Evolutionary conservation across 352 stramenopile species (phyloP), one percentile per base, ranked within the genome.

Genomic region (Phytophthora cactorum): DNA sequence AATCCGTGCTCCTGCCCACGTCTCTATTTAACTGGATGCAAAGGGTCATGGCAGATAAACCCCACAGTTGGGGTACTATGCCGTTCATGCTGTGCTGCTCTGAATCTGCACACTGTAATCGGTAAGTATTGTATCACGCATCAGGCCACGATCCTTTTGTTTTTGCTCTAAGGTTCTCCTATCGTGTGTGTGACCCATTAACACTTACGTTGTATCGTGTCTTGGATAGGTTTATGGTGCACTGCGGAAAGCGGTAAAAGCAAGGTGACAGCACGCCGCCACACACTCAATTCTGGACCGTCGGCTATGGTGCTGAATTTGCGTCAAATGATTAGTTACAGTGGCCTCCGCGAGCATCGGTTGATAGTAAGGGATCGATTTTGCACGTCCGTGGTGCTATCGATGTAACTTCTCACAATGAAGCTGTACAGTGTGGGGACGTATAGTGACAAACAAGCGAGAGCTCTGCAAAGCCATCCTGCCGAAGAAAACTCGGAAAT

Each of bases 191-290:
- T 0, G 43, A 52, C 54, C 27, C 3, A 5, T 4, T 45, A 41
- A 59, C n/a, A 27, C 8, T 39, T 39, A 5, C 31, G 36, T n/a
- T 14, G 2, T 60, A 52, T 52, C n/a, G 6, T 52, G 53, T 45
- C 14, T 44, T 1, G 5, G 43, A 52, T n/a, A 45, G 41, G 0
- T 60, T 60, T 25, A 28, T 17, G 31, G 53, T 60, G 0, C 52
- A 52, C 7, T 60, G 53, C 9, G 41, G 41, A 1, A 52, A 60
- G 8, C 11, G 28, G 2, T 39, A 60, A 22, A 31, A 41, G 29
- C 47, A 54, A 27, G 46, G 34, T 25, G 17, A 25, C 11, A 38
- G 25, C 3, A 53, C 46, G 4, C 25, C 28, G 0, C 5, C 47
- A 0, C 14, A 54, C 14, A n/a, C 12, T 22, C 9, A 53, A 53